Percentiles rank a stretch among this genome's conserved stretches.
Conservation (phyloP, 371 early-diverging fungal genomes). For the Mucor sp. region DNA sequence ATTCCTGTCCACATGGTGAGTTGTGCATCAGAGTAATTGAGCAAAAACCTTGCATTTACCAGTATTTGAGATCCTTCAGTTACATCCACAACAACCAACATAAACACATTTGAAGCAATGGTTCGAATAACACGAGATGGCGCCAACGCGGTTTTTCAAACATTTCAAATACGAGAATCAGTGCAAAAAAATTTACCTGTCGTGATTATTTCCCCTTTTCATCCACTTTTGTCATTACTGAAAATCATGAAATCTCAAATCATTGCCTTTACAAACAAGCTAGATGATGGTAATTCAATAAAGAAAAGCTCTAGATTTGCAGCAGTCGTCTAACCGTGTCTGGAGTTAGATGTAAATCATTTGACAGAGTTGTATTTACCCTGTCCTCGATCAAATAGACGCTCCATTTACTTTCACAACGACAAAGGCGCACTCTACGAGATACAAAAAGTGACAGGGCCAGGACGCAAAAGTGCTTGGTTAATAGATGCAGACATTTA, state of each 20-base stretch:
- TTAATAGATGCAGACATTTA: conserved; percentile 14
- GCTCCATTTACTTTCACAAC: conserved; percentile 22
- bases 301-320: background rate
- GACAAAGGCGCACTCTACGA: conserved; percentile 22
- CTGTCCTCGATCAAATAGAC: conserved; percentile 27
- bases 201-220: background rate
- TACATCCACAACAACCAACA: too few species aligned
- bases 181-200: background rate
- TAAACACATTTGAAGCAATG: too few species aligned
- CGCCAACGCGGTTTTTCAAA: background rate
- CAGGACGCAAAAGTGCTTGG: conserved; percentile 29
- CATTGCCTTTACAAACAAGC: conserved; percentile 23
- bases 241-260: conserved; percentile 10
- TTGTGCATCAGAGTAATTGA: too few species aligned
- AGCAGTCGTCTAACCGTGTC: background rate
- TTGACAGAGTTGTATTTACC: conserved; percentile 24
- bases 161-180: background rate
- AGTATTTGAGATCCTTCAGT: too few species aligned
- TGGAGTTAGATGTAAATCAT: conserved; percentile 12
- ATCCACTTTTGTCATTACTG: background rate
- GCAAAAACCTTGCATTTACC: too few species aligned
- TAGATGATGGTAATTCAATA: conserved; percentile 13
- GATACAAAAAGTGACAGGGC: conserved; percentile 24
- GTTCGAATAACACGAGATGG: background rate
- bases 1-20: too few species aligned